Base-by-base conservation (phyloP, 495 filamentous ascomycete species). In the Penicillium desertorum region DNA sequence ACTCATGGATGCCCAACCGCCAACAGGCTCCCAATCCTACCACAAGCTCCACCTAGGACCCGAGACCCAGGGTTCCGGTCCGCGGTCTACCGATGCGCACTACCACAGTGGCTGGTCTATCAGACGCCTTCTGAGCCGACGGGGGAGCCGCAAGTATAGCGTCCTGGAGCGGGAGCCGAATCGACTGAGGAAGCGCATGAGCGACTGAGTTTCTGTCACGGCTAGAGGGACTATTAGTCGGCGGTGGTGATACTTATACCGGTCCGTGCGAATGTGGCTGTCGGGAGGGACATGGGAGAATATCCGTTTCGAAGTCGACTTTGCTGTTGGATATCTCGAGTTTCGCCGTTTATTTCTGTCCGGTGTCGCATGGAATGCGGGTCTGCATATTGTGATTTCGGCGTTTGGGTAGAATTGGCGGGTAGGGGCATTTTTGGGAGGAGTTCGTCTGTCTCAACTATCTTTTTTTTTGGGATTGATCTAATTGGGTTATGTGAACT, bases 91-190 rank as follows among this genome's bases (percentile, higher is more conserved):
- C 45, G 46, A 59, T 39, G 1, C 17, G 44, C 59, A 32, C 42
- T 25, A 25, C 41, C 51, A 48, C 29, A 57, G 42, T 37, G 65
- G 70, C 27, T 71, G 76, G 74, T 77, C 73, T 5, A 58, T 79
- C 52, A 71, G 68, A 51, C 67, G 70, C 53, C 62, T 77, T n/a
- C 59, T 79, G 43, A 70, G 67, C 43, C 64, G 71, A 42, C 70
- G 70, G 50, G 59, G 68, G 44, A 76, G 69, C 56, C 65, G 68
- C 45, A 65, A 69, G 48, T 79, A 79, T 69, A 64, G 67, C 11
- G 64, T 76, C 19, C 58, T 79, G 44, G 76, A 79, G 49, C 62
- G 73, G 61, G 71, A 78, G 61, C 71, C 76, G 51, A 78, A 78
- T 62, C 67, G 76, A 39, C 60, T 76, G 58, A 57, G 77, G 59